Conservation (phyloP, 2,329 filamentous ascomycete genomes). For the Ascochyta pisi region DNA sequence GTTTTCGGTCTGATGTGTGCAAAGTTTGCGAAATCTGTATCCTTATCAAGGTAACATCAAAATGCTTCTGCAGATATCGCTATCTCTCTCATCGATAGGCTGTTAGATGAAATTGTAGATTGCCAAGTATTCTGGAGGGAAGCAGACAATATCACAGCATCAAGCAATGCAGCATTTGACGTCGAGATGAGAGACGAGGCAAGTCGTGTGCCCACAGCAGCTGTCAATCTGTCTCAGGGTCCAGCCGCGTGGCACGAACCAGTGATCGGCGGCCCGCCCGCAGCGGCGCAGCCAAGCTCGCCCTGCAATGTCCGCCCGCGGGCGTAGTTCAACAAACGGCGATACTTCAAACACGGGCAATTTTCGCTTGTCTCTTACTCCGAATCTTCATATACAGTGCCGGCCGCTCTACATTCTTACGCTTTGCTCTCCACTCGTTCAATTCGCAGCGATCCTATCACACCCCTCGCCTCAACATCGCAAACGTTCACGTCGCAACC, state of each 20-base stretch:
- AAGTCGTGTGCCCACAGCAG: not conserved
- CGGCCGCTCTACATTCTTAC: not conserved
- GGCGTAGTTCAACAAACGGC: conserved; percentile 5
- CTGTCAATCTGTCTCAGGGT: conserved; percentile 3
- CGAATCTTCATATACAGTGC: not conserved
- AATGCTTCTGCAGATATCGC: too few relatives aligned
- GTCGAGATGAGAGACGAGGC: not conserved
- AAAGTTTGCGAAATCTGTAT: too few relatives aligned
- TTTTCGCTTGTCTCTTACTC: not conserved
- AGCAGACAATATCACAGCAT: too few relatives aligned
- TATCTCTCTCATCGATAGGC: too few relatives aligned
- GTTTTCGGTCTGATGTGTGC: too few relatives aligned
- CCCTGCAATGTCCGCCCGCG: conserved; percentile 14
- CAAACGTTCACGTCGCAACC: not conserved
- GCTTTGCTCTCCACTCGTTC: not conserved
- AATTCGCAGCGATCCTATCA: too few relatives aligned
- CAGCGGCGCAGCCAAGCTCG: conserved; percentile 12
- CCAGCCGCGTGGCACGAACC: conserved; percentile 3
- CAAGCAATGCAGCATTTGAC: too few relatives aligned
- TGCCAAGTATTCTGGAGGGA: too few relatives aligned
- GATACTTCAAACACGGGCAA: not conserved
- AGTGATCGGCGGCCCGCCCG: conserved; percentile 5
- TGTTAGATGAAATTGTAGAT: too few relatives aligned
- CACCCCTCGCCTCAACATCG: not conserved
- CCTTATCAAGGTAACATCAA: too few relatives aligned